Evolutionary conservation across 208 protist species (phyloP), one percentile per base, ranked within the genome.

Genomic region (Vickermania spadyakhi): DNA sequence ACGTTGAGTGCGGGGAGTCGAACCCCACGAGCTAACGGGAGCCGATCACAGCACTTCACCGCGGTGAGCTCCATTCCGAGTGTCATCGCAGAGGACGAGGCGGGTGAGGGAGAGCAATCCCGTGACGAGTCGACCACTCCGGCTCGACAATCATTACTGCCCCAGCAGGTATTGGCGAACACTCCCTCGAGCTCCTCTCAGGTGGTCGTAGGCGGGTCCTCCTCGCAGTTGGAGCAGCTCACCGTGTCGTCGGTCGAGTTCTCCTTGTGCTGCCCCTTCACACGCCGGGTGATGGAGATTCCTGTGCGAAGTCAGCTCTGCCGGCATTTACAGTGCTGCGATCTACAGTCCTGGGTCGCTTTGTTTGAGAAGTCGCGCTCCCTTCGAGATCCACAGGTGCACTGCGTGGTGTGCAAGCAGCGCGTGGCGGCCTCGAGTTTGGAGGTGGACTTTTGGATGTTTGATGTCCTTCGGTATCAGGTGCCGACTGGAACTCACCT

Each of bases 311-410:
- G 89, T 72, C 57, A 56, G 26, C 67, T 81, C 28, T 96, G 89
- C 68, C 72, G 64, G 36, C 89, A 96, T 59, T 62, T 96, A 28
- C 89, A 96, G 64, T 96, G 89, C 78, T 96, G 89, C 64, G 89
- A 96, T 61, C 58, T 96, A 31, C 81, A 93, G 25, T 93, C 85
- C 41, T 96, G 89, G 86, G 69, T 93, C 57, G 67, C 81, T 28
- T 69, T 96, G 68, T 73, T 96, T 22, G 72, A 75, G 36, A 85
- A 89, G 58, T 73, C 75, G 53, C 79, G 84, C 31, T 83, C 85
- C 3, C 68, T 93, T 81, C 89, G 89, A 13, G 89, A 96, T 54
- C 85, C 85, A 13, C 79, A 66, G 13, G 89, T 70, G n/a, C 77
- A 82, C 30, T 96, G 89, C 68, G 83, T 85, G 14, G 85, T 93